Evolutionary conservation across 2,329 filamentous ascomycete species (phyloP).

Genomic region (Clarireedia sp.): DNA sequence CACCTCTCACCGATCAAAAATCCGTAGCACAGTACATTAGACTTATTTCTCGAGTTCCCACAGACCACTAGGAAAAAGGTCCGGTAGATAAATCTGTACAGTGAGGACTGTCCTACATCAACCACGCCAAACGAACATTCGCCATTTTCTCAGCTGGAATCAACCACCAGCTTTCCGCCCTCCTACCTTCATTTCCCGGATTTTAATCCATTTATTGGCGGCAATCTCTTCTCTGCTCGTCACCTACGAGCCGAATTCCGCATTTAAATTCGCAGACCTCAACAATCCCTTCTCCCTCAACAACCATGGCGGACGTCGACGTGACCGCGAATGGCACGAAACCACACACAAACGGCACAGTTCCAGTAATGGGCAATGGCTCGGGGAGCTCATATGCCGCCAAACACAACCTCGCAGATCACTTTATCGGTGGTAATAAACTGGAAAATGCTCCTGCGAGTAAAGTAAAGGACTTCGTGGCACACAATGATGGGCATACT

Average conservation of each 20-base stretch:
- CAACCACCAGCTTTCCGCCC: background rate
- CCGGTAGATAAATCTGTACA: background rate
- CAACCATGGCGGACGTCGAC: slow-evolving; percentile 40
- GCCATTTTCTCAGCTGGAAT: slow-evolving; percentile 6
- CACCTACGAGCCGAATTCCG: slow-evolving; percentile 19
- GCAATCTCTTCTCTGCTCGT: slow-evolving; percentile 22
- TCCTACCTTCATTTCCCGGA: slow-evolving; percentile 6
- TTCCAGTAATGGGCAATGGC: slow-evolving; percentile 46
- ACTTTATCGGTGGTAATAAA: slow-evolving; percentile 95
- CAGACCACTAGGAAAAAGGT: background rate
- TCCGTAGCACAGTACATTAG: background rate
- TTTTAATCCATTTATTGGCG: slow-evolving; percentile 15
- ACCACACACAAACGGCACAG: slow-evolving; percentile 31
- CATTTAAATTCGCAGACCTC: background rate
- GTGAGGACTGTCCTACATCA: slow-evolving; percentile 1
- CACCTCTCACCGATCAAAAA: background rate
- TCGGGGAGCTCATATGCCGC: slow-evolving; percentile 64
- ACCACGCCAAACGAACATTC: background rate
- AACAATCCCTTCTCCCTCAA: background rate
- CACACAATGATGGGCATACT: slow-evolving; percentile 82
- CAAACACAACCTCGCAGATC: slow-evolving; percentile 74
- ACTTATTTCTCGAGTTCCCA: background rate
- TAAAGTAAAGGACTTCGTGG: slow-evolving; percentile 94
- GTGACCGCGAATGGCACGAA: slow-evolving; percentile 31
- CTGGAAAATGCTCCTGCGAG: slow-evolving; percentile 73